Evolutionary conservation across 2,329 filamentous ascomycete species (phyloP), one percentile per base, ranked within the genome.

Genomic region (Pestalotiopsis sp.): DNA sequence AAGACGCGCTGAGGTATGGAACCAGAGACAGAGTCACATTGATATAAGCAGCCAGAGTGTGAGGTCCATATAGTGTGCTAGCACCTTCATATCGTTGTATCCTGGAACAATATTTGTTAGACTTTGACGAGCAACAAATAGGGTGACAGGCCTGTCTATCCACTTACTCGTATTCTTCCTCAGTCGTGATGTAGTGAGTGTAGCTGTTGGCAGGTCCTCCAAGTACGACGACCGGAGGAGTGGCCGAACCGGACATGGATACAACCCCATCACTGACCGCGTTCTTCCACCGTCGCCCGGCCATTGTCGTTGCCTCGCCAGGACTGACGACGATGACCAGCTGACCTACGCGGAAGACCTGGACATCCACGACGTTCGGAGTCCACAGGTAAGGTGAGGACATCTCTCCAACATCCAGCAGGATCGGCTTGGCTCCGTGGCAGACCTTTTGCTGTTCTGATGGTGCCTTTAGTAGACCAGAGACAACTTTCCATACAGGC

Each of bases 131-230:
- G 56, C n/a, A 20, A 59, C 20, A 41, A 13, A 2, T 3, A 7
- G 14, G 61, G 3, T 36, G 2, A 58, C 6, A 36, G 39, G 3
- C 31, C 36, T 14, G 3, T 52, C 36, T 14, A 3, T 13, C 14
- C 20, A 69, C 80, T 75, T 74, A 82, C 64, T 80, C 79, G 78
- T 95, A 97, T 79, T 97, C 93, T 77, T 96, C 92, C 72, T 90
- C 87, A 0, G 93, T 95, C 14, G 91, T 81, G 75, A 94, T 92
- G 80, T 95, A 95, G 80, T 94, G 92, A 3, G 93, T 91, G 79
- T 98, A 98, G 69, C 89, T 94, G 78, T 98, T 98, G 64, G 94
- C 94, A 0, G 95, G 95, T 0, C 93, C 94, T 31, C 95, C 94
- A 0, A 98, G 84, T 1, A 97, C 92, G 3, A 97, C 93, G n/a